Conservation (phyloP, 148 eudicot genomes). For the Beta vulgaris region DNA sequence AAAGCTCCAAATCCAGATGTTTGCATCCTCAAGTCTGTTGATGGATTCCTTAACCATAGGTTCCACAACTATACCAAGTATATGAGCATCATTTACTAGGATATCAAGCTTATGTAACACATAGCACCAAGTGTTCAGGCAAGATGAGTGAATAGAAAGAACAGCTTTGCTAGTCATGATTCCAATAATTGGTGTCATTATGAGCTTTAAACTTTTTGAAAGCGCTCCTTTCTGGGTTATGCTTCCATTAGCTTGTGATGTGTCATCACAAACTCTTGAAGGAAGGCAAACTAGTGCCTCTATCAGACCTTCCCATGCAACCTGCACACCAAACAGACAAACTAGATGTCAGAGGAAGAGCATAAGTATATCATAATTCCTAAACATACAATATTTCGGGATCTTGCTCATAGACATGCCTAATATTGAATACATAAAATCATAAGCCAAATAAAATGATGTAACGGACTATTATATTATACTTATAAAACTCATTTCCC, state of each 20-base stretch:
- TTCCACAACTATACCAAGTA: constrained; percentile 53
- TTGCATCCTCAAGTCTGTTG: constrained; percentile 42
- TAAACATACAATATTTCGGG: not conserved
- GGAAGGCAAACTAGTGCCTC: constrained; percentile 64
- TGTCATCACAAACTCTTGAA: constrained; percentile 23
- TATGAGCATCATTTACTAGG: constrained; percentile 46
- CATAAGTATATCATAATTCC: not conserved
- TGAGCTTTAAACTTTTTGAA: constrained; percentile 61
- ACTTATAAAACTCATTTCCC: not conserved
- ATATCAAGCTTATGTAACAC: constrained; percentile 70
- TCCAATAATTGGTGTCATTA: constrained; percentile 79
- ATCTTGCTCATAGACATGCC: constrained; percentile 13
- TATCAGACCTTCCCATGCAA: constrained; percentile 90
- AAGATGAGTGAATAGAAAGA: constrained; percentile 60
- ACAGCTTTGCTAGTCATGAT: constrained; percentile 64
- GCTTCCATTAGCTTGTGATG: constrained; percentile 27
- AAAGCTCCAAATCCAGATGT: constrained; percentile 49
- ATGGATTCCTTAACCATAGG: constrained; percentile 62
- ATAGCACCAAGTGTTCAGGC: constrained; percentile 85
- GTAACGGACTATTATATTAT: not conserved
- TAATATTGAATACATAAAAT: not conserved
- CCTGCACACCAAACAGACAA: constrained; percentile 41
- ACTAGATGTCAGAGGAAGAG: constrained; percentile 1
- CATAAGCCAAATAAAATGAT: not conserved
- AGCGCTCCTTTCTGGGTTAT: constrained; percentile 31